A percentile compares a stretch with the other conserved stretches of the same genome.
Conservation (phyloP, 1,139 yeast species). For the Lodderomyces margitis region DNA sequence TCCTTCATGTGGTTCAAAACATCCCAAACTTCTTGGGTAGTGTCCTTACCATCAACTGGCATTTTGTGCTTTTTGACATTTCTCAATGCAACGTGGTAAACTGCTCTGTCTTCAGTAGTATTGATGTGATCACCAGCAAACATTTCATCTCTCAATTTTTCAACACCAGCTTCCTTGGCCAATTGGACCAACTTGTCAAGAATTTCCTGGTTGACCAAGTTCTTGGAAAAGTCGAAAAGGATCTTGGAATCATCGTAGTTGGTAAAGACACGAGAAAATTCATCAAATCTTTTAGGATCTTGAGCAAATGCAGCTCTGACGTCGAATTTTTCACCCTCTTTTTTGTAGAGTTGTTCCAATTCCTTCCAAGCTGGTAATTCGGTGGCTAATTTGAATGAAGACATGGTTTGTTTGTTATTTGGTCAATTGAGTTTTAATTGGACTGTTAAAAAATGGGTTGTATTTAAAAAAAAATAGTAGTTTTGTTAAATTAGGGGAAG, state of each 20-base stretch:
- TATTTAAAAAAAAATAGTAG: too few relatives aligned
- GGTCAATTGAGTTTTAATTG: slow-evolving; percentile 7
- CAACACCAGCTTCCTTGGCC: slow-evolving; percentile 90
- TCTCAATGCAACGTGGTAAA: slow-evolving; percentile 93
- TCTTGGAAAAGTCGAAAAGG: slow-evolving; percentile 92
- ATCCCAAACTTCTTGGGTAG: slow-evolving; percentile 83
- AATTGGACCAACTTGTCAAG: slow-evolving; percentile 63
- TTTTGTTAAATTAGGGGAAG: too few relatives aligned
- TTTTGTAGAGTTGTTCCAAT: slow-evolving; percentile 67
- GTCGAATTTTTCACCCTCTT: slow-evolving; percentile 63
- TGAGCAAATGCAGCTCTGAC: slow-evolving; percentile 74
- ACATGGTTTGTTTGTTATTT: slow-evolving; percentile 25
- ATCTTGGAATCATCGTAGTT: slow-evolving; percentile 87
- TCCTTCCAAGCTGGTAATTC: slow-evolving; percentile 85
- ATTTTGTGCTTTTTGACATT: slow-evolving; percentile 80
- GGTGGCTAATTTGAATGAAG: slow-evolving; percentile 59
- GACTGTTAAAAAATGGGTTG: too few relatives aligned
- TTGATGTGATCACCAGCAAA: slow-evolving; percentile 92
- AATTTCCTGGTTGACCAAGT: slow-evolving; percentile 84
- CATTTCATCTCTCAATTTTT: slow-evolving; percentile 83
- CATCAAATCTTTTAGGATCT: slow-evolving; percentile 73
- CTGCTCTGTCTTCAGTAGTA: slow-evolving; percentile 95
- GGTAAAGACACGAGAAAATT: slow-evolving; percentile 71
- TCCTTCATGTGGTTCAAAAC: slow-evolving; percentile 96
- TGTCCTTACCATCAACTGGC: slow-evolving; percentile 87